Base-by-base conservation (phyloP, 208 protist species). In the Trypanosomatidae sp. region DNA sequence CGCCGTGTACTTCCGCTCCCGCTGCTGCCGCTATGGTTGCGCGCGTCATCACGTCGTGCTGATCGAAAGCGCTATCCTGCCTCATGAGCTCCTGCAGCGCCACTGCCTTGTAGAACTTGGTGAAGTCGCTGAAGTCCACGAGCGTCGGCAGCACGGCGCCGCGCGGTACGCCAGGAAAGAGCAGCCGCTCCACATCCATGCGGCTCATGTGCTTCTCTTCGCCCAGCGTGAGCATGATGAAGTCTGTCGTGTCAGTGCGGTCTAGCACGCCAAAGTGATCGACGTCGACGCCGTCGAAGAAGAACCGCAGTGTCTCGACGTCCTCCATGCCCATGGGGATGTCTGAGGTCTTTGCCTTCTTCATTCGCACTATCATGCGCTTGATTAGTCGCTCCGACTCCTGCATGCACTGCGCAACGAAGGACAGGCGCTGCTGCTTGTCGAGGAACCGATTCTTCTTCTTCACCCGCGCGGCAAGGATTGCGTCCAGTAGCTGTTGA, bases 91-190 rank as follows among this genome's bases (percentile, higher is more conserved):
- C 85, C 62, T 78, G 74, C 75, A 85, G 59, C 25, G 87, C 87
- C 39, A 92, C 72, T 13, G 73, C 69, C 71, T 85, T 87, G 76
- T 85, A 88, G 68, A 93, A 91, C 77, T 82, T 90, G 17, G 75
- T 78, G 60, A 93, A 91, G 73, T 91, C 88, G 69, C 83, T 88
- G 75, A 93, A 93, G 73, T 93, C 85, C 1, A 93, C 81, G 28
- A 91, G 49, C 52, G 71, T 72, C 10, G 88, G 86, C 50, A 83
- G 69, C 53, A 39, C 28, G 2, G 47, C 52, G 46, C 56, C 66
- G 47, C 30, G 13, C 33, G 44, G 66, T 22, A 68, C 36, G 13
- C 79, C 79, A 5, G 84, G 76, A 41, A 88, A 88, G 22, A 77
- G 62, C 30, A 90, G 55, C 28, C 67, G 13, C 64, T 91, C 77